These are phyloP conservation scores for maize (Zea mays) DNA, from an alignment of 176 grass and related monocot species.

Conservation along the genomic window DNA sequence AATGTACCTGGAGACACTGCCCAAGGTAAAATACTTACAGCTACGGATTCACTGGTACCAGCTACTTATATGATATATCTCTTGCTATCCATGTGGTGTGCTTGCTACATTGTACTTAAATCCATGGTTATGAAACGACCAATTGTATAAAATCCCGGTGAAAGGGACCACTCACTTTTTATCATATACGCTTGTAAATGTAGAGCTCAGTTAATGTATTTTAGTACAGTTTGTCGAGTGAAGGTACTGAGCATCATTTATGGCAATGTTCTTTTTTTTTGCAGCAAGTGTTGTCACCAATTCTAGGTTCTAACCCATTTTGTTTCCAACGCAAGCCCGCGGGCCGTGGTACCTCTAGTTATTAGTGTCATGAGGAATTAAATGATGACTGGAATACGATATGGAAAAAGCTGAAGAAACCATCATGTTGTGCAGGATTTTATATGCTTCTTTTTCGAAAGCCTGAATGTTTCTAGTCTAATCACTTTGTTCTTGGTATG, in stretches of 20 bases:
- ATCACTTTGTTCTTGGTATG: background rate
- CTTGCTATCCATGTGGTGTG: conserved; percentile 5
- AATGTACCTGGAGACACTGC: conserved; percentile 77
- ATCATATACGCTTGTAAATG: conserved; percentile 14
- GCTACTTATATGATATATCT: background rate
- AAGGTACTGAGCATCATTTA: background rate
- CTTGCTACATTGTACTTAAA: background rate
- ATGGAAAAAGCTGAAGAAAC: background rate
- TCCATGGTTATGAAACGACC: conserved; percentile 1
- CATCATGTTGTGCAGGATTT: too few species aligned
- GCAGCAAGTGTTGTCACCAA: conserved; percentile 8
- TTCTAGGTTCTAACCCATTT: background rate
- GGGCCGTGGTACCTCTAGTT: too few species aligned
- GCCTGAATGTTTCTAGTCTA: conserved; percentile 14
- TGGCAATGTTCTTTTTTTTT: conserved; percentile 25
- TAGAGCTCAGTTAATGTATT: conserved; percentile 21
- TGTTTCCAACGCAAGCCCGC: too few species aligned
- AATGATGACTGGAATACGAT: conserved; percentile 8
- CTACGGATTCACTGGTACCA: background rate
- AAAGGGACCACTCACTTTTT: conserved; percentile 14
- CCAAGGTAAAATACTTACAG: conserved; percentile 61
- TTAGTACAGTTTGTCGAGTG: conserved; percentile 9
- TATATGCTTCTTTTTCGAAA: background rate
- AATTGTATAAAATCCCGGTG: conserved; percentile 3
- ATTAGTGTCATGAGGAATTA: conserved; percentile 33